phyloP scores from a whole-genome alignment of 225 moss, liverwort and hornwort species.

The Straminergon stramineum region DNA sequence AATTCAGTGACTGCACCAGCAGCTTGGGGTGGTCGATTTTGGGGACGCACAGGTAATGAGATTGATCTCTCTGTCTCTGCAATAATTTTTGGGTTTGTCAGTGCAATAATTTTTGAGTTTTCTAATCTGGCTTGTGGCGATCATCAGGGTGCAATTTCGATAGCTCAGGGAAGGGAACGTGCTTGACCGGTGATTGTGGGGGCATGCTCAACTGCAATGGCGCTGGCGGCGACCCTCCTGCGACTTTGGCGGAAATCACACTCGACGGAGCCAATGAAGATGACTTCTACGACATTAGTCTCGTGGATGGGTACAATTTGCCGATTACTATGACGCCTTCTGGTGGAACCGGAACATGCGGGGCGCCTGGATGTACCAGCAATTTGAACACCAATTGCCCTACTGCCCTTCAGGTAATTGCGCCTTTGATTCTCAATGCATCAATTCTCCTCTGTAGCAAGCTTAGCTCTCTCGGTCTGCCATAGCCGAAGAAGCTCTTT shows the following conservation, averaged over 20 bases:
- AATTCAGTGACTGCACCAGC: slow-evolving; percentile 21
- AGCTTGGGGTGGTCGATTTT: slow-evolving; percentile 47
- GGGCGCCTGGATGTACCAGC: slow-evolving; percentile 28
- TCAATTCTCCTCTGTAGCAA: background rate
- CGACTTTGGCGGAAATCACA: slow-evolving; percentile 41
- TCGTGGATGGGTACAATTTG: slow-evolving; percentile 54
- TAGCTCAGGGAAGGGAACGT: slow-evolving; percentile 16
- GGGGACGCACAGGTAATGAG: slow-evolving; percentile 39
- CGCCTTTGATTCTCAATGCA: background rate
- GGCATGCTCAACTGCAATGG: slow-evolving; percentile 28
- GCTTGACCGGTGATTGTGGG: slow-evolving; percentile 38
- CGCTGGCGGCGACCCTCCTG: slow-evolving; percentile 35
- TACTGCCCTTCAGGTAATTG: slow-evolving; percentile 19
- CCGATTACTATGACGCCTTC: slow-evolving; percentile 27
- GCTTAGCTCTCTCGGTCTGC: background rate
- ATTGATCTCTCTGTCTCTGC: background rate
- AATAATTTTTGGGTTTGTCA: background rate
- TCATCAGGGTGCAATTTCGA: slow-evolving; percentile 32
- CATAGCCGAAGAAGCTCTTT: background rate
- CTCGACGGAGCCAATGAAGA: slow-evolving; percentile 35
- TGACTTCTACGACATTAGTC: slow-evolving; percentile 51
- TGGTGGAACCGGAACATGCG: slow-evolving; percentile 27
- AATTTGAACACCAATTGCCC: slow-evolving; percentile 40
- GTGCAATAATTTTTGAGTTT: background rate
- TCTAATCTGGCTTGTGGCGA: background rate